Base-by-base conservation (phyloP, 2,329 filamentous ascomycete genomes). In the Aspergillus sp. region DNA sequence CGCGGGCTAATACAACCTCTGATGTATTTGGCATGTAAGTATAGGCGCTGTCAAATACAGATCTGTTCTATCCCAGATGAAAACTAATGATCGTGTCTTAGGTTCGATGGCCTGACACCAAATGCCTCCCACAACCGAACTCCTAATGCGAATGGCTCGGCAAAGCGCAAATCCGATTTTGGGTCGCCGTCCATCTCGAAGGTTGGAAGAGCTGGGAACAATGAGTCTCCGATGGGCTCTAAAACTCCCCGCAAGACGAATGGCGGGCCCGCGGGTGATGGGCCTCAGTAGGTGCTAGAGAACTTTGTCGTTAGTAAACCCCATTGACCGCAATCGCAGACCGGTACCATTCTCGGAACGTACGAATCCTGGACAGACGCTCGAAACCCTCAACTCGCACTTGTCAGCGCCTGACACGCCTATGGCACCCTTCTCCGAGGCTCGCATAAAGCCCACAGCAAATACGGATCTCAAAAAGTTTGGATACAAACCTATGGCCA, bases 401-500 rank as follows among this genome's bases (percentile, higher is more conserved):
- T 84, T 96, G 31, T 73, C 83, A 14, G 77, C 87, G 1, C 81
- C 89, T 31, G 87, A 91, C 51, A 80, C 89, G 1, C 90, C 90
- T 2, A 84, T 90, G 24, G 87, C 88, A 32, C 89, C 90, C 1
- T 91, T 87, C 64, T 73, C 86, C 11, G 90, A 95, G 73, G 73
- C 91, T 16, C 89, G 95, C 54, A 87, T 98, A 73, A 93, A 90
- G 72, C 83, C 96, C 20, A 93, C 89, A 6, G 90, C 92, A 2
- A 90, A 91, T 60, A 94, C 92, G 1, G 94, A 98, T 73, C 84
- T 92, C 70, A 92, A 93, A 73, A 97, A 96, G 73, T 89, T 97
- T 66, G 87, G 82, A 1, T 99, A 98, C 77, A 95, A 93, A 72
- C 91, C 92, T 2, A 88, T 98, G 82, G 90, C 91, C 2, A 96